Evolutionary conservation across 441 rosid genomes (phyloP), one percentile per base, ranked within the genome.

Genomic region (Flueggea neowawraea): DNA sequence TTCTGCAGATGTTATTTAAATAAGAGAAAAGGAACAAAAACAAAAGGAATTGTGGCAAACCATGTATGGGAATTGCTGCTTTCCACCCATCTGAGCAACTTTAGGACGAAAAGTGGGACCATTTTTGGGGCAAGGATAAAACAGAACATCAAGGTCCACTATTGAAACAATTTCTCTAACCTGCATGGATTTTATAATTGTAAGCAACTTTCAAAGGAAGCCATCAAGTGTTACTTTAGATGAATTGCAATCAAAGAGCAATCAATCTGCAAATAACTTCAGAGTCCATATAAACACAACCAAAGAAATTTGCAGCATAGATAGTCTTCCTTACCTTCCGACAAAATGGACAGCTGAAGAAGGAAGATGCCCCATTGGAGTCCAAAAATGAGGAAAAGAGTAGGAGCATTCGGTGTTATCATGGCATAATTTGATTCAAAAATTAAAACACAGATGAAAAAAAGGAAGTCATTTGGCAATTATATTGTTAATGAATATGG

Each of bases 21-120:
- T 5, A 28, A 6, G 33, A 48, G 3, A 9, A 53, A 31, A 13
- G 6, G 16, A 52, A 54, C 11, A 36, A 36, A 36, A 36, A 36
- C 41, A 36, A 36, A 66, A 75, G 33, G 66, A 59, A 63, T 9
- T 58, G 71, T 62, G 60, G 50, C 88, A 75, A 66, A 93, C 98
- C 97, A 93, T 90, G 82, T 93, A 93, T 0, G 98, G 97, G 72
- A 86, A 93, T 69, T 83, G 97, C 75, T 78, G 74, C 68, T 90
- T 90, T 52, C 98, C 97, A 3, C 97, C 97, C 97, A 88, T 74
- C 77, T 88, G 76, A 48, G 52, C 65, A 70, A 76, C 97, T 78
- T 82, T 85, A 33, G 93, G 93, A 64, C 96, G 96, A 32, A 87
- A 93, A 72, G 81, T 90, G 12, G 95, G 96, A 72, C 98, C 92